Evolutionary conservation across 768 basidiomycete genomes (phyloP).

Genomic region (Strobilomyces dryophilus): DNA sequence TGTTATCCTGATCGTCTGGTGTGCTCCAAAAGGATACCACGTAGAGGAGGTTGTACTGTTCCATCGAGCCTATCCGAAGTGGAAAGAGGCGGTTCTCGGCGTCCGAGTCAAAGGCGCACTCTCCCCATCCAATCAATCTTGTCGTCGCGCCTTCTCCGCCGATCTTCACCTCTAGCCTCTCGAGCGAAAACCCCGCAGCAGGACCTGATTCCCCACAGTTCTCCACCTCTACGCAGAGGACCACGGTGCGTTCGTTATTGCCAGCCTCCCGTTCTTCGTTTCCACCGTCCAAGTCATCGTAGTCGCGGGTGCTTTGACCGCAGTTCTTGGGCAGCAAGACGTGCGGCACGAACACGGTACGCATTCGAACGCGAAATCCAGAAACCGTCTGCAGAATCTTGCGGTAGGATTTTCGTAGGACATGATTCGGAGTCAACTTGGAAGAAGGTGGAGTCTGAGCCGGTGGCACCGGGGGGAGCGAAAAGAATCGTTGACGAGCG

Average conservation of each 20-base stretch:
- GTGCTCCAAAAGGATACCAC: constrained; percentile 77
- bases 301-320: constrained; percentile 30
- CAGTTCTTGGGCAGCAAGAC: constrained; percentile 55
- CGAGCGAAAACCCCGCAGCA: constrained; percentile 67
- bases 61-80: constrained; percentile 60
- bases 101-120: constrained; percentile 29
- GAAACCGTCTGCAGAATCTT: constrained; percentile 74
- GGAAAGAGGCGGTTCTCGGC: constrained; percentile 58
- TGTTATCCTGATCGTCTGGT: constrained; percentile 49
- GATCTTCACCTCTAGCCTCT: constrained; percentile 70
- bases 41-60: constrained; percentile 87
- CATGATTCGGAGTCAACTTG: constrained; percentile 50
- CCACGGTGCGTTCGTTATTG: constrained; percentile 78
- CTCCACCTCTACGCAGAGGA: constrained; percentile 90
- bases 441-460: constrained; percentile 43
- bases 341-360: constrained; percentile 89
- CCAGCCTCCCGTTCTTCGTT: constrained; percentile 54
- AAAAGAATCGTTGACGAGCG: constrained; percentile 63
- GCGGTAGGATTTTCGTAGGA: constrained; percentile 82
- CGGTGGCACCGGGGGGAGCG: constrained; percentile 50
- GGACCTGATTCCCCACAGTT: constrained; percentile 65
- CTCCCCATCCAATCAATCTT: constrained; percentile 48
- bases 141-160: constrained; percentile 62
- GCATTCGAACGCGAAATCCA: constrained; percentile 88
- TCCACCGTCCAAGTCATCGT: constrained; percentile 42